Percentiles rank a stretch among this genome's conserved stretches.
These are phyloP conservation scores for Pichia sp. DNA, from an alignment of 1,139 yeast genomes.

Conservation along the genomic window DNA sequence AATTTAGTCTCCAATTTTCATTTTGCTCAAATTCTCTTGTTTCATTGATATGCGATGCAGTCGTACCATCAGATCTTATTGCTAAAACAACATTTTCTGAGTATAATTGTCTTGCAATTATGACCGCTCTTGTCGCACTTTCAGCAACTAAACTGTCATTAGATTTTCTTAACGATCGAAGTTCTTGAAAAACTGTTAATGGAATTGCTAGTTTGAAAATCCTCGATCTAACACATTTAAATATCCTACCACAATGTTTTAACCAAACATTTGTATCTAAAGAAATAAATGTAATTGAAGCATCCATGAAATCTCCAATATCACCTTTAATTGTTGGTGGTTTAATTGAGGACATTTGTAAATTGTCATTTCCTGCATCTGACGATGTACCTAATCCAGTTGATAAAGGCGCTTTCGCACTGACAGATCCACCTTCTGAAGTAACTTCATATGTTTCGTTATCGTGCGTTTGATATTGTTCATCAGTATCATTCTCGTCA, in stretches of 20 bases:
- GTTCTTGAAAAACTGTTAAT: constrained; percentile 70
- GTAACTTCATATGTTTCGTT: constrained; percentile 9
- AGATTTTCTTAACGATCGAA: constrained; percentile 66
- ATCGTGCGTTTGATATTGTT: constrained; percentile 9
- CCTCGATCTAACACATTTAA: constrained; percentile 58
- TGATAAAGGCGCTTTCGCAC: constrained; percentile 10
- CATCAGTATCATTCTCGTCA: constrained; percentile 13
- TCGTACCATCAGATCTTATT: constrained; percentile 50
- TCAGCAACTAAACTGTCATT: constrained; percentile 72
- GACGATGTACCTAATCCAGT: constrained; percentile 4
- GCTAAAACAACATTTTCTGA: constrained; percentile 42
- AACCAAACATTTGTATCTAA: constrained; percentile 78
- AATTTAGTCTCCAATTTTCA: constrained; percentile 56
- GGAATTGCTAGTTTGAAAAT: constrained; percentile 60
- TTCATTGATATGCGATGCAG: constrained; percentile 50
- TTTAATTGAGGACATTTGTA: constrained; percentile 2
- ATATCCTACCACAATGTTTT: constrained; percentile 71
- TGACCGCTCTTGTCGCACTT: constrained; percentile 75
- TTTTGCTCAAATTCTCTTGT: constrained; percentile 57
- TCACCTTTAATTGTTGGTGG: constrained; percentile 22
- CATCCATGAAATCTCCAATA: constrained; percentile 41
- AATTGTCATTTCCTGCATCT: constrained; percentile 9
- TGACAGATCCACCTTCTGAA: constrained; percentile 14
- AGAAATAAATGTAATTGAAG: constrained; percentile 52
- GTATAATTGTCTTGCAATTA: constrained; percentile 62